Conservation (phyloP, 2,329 filamentous ascomycete genomes). For the Xylaria sp. region DNA sequence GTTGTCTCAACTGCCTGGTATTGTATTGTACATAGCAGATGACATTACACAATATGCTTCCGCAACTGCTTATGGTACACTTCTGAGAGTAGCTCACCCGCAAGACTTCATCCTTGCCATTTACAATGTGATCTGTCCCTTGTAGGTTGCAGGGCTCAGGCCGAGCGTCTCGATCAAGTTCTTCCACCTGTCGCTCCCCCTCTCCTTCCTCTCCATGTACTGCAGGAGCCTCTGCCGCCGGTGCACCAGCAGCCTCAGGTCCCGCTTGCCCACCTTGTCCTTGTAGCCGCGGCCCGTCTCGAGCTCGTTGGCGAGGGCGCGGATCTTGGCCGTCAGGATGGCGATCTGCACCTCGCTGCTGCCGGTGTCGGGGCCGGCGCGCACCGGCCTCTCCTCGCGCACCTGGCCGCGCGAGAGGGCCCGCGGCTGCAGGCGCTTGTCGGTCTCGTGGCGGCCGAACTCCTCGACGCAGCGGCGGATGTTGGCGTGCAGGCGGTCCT, state of each 20-base stretch:
- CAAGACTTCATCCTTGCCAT: slow-evolving; percentile 2
- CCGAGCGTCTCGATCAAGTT: slow-evolving; percentile 83
- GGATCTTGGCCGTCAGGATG: slow-evolving; percentile 92
- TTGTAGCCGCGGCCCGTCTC: slow-evolving; percentile 69
- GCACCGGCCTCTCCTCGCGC: slow-evolving; percentile 47
- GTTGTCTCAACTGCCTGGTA: slow-evolving; percentile 13
- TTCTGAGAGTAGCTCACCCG: slow-evolving; percentile 31
- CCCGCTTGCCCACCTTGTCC: slow-evolving; percentile 94
- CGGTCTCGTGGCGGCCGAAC: slow-evolving; percentile 91
- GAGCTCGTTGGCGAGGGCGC: slow-evolving; percentile 73
- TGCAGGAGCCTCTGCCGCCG: slow-evolving; percentile 83
- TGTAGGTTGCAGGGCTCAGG: slow-evolving; percentile 85
- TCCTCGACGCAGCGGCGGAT: slow-evolving; percentile 81
- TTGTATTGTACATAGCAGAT: slow-evolving; percentile 45
- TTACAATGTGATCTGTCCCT: slow-evolving; percentile 81
- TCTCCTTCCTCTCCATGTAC: slow-evolving; percentile 87
- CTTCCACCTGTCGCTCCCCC: slow-evolving; percentile 87
- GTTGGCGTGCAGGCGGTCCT: slow-evolving; percentile 80
- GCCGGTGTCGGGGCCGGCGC: slow-evolving; percentile 90
- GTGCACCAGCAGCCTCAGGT: slow-evolving; percentile 83
- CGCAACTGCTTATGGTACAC: slow-evolving; percentile 27
- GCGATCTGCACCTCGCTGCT: slow-evolving; percentile 97
- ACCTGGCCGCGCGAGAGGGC: slow-evolving; percentile 49
- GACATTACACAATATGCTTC: slow-evolving; percentile 36
- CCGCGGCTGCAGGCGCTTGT: slow-evolving; percentile 67